Base-by-base conservation (phyloP, 2,329 filamentous ascomycete species). In the Cladophialophora carrionii region DNA sequence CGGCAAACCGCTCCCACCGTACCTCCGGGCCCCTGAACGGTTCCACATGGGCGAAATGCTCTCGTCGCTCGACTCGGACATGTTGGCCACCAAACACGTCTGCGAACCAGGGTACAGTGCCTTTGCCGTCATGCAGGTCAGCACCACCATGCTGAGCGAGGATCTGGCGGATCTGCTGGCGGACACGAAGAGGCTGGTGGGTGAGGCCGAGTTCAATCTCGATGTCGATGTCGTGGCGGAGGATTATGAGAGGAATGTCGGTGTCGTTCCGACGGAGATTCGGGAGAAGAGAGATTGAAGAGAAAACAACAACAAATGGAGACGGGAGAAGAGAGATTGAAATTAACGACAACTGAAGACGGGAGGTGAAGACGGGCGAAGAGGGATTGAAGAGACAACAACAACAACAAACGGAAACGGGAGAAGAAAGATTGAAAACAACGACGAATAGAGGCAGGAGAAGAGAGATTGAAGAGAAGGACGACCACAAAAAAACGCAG, bases 161-260 rank as follows among this genome's bases (percentile, higher is more conserved):
- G 89, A 92, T 76, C 75, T 92, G 37, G 84, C 86, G 67, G 83
- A 82, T 66, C 74, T 92, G 63, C 78, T 91, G 67, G 79, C 78
- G 74, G 77, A 70, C 57, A 85, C 92, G 0, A 88, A 84, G 73
- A 82, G 83, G 49, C 77, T 92, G 32, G 89, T 92, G 0, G 90
- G 90, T 0, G 89, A 91, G 68, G 82, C 91, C 17, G 90, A 92
- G 74, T 93, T 92, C 72, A 87, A 85, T 43, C 90, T 88, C 72
- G 83, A 87, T 66, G 56, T 65, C 72, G 83, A 87, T 66, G 56
- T 68, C 6, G 66, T 65, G 10, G 48, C 62, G 48, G 55, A 51
- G 14, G 66, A 68, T 20, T 68, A 68, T 26, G 66, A 68, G 63
- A 57, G 61, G 53, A 26, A 53, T 12, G 63, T 68, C 9, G 66